Percentiles rank a stretch among this genome's conserved stretches.
Evolutionary conservation across 2,329 filamentous ascomycete species (phyloP).

Genomic region (Cadophora sp.): DNA sequence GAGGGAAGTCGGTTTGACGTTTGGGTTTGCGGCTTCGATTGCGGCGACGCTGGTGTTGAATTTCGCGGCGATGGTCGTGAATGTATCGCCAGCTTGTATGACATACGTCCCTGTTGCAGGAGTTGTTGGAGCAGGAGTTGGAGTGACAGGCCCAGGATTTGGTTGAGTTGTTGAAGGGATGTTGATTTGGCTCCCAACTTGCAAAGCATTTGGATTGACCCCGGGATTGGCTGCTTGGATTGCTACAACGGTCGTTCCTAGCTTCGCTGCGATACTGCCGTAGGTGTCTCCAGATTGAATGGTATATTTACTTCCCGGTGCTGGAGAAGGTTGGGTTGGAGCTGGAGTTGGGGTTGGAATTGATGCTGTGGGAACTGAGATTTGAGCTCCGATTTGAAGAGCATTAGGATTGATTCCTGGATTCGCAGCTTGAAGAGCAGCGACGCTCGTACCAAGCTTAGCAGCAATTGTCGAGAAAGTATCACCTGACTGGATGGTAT

Average conservation of each 20-base stretch:
- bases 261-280: constrained; percentile 1
- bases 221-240: constrained; percentile 8
- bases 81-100: constrained; percentile 26
- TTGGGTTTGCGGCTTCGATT: constrained; percentile 19
- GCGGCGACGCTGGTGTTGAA: constrained; percentile 13
- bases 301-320: neutral
- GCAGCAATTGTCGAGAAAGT: constrained; percentile 13
- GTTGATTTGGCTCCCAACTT: constrained; percentile 9
- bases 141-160: neutral
- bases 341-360: neutral
- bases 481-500: constrained; percentile 21
- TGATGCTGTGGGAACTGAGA: constrained; percentile 12
- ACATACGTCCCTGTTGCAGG: constrained; percentile 13
- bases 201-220: neutral
- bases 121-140: constrained; percentile 2
- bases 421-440: constrained; percentile 24
- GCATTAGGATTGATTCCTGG: constrained; percentile 15
- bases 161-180: neutral
- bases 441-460: neutral
- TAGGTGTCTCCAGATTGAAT: constrained; percentile 10
- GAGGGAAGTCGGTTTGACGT: constrained; percentile 14
- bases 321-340: neutral
- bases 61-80: constrained; percentile 20
- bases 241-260: constrained; percentile 4
- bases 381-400: constrained; percentile 21